phyloP scores from a whole-genome alignment of 2,329 filamentous ascomycete species.

The Rhynchosporium secalis region DNA sequence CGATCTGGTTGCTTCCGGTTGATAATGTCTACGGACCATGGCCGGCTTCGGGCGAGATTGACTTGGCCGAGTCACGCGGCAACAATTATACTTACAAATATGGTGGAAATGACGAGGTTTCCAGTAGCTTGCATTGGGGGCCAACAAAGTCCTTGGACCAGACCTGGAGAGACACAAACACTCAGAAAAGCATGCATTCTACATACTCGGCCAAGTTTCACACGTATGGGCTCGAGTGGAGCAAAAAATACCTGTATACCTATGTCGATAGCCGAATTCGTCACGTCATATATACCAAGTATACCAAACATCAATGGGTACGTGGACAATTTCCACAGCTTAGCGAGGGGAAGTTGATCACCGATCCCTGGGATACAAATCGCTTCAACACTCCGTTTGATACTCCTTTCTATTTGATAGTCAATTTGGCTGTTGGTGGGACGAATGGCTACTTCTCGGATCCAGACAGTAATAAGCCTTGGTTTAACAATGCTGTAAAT shows the following conservation, averaged over 20 bases:
- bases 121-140: conserved; percentile 21
- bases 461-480: conserved; percentile 69
- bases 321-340: conserved; percentile 18
- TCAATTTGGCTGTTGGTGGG: conserved; percentile 26
- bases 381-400: conserved; percentile 22
- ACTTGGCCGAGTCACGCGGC: conserved; percentile 22
- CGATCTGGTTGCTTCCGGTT: conserved; percentile 22
- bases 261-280: conserved; percentile 19
- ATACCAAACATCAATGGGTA: conserved; percentile 14
- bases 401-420: conserved; percentile 23
- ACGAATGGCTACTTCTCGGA: conserved; percentile 45
- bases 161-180: conserved; percentile 12
- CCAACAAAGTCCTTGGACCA: conserved; percentile 14
- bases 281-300: conserved; percentile 20
- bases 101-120: conserved; percentile 16
- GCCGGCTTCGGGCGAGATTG: conserved; percentile 21
- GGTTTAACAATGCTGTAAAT: conserved; percentile 67
- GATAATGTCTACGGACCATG: conserved; percentile 18
- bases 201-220: conserved; percentile 19
- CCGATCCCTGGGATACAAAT: conserved; percentile 22
- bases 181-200: conserved; percentile 14
- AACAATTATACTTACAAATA: conserved; percentile 20
- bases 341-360: conserved; percentile 14
- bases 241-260: conserved; percentile 23
- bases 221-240: conserved; percentile 20